Percentiles rank a stretch among this genome's conserved stretches.
phyloP scores from a whole-genome alignment of 1,284 basidiomycete species.

The Cryptococcus sp. region DNA sequence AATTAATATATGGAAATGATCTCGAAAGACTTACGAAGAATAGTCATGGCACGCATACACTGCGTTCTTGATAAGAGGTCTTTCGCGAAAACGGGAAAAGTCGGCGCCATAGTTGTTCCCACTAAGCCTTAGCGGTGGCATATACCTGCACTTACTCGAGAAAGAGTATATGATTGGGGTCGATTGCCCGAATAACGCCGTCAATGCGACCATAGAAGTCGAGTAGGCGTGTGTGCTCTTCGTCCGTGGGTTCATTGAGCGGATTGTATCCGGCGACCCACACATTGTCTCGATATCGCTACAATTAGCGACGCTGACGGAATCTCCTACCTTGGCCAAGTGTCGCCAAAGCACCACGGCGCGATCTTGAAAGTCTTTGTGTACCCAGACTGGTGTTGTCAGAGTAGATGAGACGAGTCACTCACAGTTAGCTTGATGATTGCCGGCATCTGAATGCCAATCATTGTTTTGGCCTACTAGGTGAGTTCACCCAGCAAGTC shows the following conservation, averaged over 20 bases:
- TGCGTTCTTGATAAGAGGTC: conserved; percentile 51
- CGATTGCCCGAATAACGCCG: conserved; percentile 62
- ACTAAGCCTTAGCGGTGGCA: conserved; percentile 4
- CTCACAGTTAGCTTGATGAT: conserved; percentile 38
- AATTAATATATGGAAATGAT: neutral
- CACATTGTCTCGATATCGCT: conserved; percentile 60
- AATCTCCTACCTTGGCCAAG: conserved; percentile 50
- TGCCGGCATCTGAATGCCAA: conserved; percentile 43
- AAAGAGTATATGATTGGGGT: conserved; percentile 57
- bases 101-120: conserved; percentile 63
- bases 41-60: conserved; percentile 77
- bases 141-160: conserved; percentile 22
- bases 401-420: neutral
- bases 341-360: conserved; percentile 64
- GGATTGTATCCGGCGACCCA: conserved; percentile 66
- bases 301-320: neutral
- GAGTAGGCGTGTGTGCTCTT: conserved; percentile 51
- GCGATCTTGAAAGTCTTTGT: conserved; percentile 72
- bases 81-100: conserved; percentile 65
- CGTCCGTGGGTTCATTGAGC: conserved; percentile 70
- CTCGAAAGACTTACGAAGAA: conserved; percentile 28
- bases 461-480: conserved; percentile 38
- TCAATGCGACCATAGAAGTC: conserved; percentile 62
- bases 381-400: conserved; percentile 60
- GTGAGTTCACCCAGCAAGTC: neutral